Evolutionary conservation across 805 yeast genomes (phyloP).

Genomic region (Myxozyma neglecta): DNA sequence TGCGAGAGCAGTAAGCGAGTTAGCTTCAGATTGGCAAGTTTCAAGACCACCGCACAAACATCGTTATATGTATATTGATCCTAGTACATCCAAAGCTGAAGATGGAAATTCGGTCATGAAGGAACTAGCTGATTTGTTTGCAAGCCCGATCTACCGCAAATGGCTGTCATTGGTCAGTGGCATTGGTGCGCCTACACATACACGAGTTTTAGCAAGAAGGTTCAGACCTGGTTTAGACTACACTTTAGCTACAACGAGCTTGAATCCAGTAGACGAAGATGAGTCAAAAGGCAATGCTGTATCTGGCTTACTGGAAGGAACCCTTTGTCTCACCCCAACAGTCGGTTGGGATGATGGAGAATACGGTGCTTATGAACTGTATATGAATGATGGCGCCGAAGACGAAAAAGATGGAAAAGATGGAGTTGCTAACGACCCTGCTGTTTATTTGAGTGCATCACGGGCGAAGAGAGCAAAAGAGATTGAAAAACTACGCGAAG

Average conservation of each 20-base stretch:
- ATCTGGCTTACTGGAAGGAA: slow-evolving; percentile 68
- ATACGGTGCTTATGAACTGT: slow-evolving; percentile 89
- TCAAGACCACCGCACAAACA: slow-evolving; percentile 95
- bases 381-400: slow-evolving; percentile 51
- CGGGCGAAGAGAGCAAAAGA: slow-evolving; percentile 19
- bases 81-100: slow-evolving; percentile 36
- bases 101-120: slow-evolving; percentile 10
- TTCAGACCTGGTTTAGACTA: slow-evolving; percentile 96
- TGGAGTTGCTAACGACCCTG: slow-evolving; percentile 30
- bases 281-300: slow-evolving; percentile 39
- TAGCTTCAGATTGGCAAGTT: slow-evolving; percentile 76
- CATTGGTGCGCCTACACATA: slow-evolving; percentile 55
- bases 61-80: slow-evolving; percentile 73
- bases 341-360: slow-evolving; percentile 76
- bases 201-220: slow-evolving; percentile 72
- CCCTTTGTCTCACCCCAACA: slow-evolving; percentile 78
- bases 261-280: slow-evolving; percentile 35
- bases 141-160: slow-evolving; percentile 54
- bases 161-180: slow-evolving; percentile 68
- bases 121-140: slow-evolving; percentile 27
- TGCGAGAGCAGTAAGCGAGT: slow-evolving; percentile 43
- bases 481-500: slow-evolving; percentile 15
- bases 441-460: slow-evolving; percentile 32
- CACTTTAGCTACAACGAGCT: slow-evolving; percentile 71
- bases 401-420: slow-evolving; percentile 49